Evolutionary conservation across 306 rosid genomes (phyloP).

Genomic region (Vicia villosa): DNA sequence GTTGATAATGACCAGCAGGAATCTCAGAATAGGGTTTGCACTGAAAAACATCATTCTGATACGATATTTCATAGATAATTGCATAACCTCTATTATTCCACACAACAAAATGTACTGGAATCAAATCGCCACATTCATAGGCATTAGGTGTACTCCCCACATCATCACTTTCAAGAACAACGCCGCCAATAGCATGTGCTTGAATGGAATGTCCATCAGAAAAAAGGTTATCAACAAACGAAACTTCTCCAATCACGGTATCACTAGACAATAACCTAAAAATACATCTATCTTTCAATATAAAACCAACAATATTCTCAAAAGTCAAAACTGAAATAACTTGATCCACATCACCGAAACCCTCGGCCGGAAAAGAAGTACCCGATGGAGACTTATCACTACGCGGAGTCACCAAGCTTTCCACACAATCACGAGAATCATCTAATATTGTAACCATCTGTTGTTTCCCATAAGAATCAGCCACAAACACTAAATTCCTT

Average conservation of each 20-base stretch:
- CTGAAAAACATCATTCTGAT: constrained; percentile 55
- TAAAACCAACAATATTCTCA: constrained; percentile 54
- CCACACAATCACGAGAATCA: constrained; percentile 50
- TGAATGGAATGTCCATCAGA: constrained; percentile 43
- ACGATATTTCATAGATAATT: constrained; percentile 54
- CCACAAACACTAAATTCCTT: constrained; percentile 63
- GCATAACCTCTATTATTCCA: constrained; percentile 79
- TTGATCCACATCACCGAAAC: constrained; percentile 50
- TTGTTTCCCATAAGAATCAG: constrained; percentile 71
- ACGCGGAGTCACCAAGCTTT: constrained; percentile 45
- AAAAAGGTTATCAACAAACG: constrained; percentile 48
- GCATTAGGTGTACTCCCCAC: constrained; percentile 31
- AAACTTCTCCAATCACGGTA: constrained; percentile 63
- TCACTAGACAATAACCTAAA: constrained; percentile 61
- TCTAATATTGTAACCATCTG: constrained; percentile 57
- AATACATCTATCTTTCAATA: constrained; percentile 59
- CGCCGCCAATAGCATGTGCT: constrained; percentile 57
- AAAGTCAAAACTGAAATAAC: constrained; percentile 52
- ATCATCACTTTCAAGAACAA: constrained; percentile 62
- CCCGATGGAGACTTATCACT: constrained; percentile 47
- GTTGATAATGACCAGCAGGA: constrained; percentile 54
- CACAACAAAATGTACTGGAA: constrained; percentile 49
- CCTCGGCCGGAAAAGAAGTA: constrained; percentile 53
- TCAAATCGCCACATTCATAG: constrained; percentile 37
- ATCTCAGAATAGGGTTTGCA: constrained; percentile 67